phyloP scores from a whole-genome alignment of 139 green algal species.

The Chlamydomonas incerta region DNA sequence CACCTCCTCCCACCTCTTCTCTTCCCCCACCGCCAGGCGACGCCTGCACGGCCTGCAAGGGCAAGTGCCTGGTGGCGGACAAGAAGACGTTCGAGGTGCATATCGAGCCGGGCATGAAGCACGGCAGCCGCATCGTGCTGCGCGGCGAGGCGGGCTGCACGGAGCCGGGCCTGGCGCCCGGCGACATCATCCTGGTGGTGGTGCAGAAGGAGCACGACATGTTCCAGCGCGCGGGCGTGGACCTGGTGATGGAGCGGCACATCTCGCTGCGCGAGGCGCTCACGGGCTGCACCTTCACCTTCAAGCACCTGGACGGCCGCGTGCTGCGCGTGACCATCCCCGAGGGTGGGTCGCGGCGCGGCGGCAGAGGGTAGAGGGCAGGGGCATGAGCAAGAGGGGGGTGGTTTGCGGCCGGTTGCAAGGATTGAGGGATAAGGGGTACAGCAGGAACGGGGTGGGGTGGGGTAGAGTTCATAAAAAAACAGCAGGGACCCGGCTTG shows the following conservation, averaged over 20 bases:
- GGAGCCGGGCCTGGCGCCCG: slow-evolving; percentile 79
- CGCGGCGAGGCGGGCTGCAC: slow-evolving; percentile 92
- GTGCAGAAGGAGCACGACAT: slow-evolving; percentile 91
- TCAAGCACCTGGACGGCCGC: slow-evolving; percentile 92
- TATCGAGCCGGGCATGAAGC: slow-evolving; percentile 94
- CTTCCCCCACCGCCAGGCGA: slow-evolving; percentile 64
- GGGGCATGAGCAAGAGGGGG: neutral
- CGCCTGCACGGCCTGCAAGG: slow-evolving; percentile 83
- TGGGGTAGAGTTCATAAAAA: too few relatives aligned
- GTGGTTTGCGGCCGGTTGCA: too few relatives aligned
- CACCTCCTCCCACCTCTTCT: too few relatives aligned
- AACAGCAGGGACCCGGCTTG: too few relatives aligned
- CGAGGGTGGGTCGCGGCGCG: slow-evolving; percentile 19
- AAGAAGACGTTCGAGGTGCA: slow-evolving; percentile 98
- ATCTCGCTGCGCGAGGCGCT: slow-evolving; percentile 94
- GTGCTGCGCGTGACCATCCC: slow-evolving; percentile 77
- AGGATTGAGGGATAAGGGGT: too few relatives aligned
- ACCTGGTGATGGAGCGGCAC: slow-evolving; percentile 92
- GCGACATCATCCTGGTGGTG: slow-evolving; percentile 97
- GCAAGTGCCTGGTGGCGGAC: slow-evolving; percentile 84
- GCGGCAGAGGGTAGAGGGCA: neutral
- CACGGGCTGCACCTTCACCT: slow-evolving; percentile 83
- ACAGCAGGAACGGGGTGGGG: too few relatives aligned
- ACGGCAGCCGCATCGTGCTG: slow-evolving; percentile 90
- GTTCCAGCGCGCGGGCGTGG: slow-evolving; percentile 92